Conservation (phyloP, 495 filamentous ascomycete genomes). For the Aspergillus avenaceus region DNA sequence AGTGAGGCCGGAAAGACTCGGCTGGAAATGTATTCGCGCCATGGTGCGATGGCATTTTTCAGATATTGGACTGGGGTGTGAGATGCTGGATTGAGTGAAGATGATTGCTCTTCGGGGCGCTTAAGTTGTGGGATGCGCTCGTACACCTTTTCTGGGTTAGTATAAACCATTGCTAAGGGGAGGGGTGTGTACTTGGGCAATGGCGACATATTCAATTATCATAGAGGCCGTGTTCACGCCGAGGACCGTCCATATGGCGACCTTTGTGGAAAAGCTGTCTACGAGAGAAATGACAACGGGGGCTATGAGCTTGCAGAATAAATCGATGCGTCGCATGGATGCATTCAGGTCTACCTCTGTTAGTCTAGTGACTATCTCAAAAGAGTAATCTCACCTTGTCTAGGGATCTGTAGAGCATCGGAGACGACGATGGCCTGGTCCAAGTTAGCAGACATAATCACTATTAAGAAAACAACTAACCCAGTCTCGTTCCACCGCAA, state of each 20-base stretch:
- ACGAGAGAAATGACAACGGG: constrained; percentile 55
- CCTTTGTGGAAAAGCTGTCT: constrained; percentile 38
- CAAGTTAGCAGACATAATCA: background rate
- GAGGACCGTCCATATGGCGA: constrained; percentile 47
- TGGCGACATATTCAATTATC: constrained; percentile 53
- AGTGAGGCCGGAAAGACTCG: constrained; percentile 51
- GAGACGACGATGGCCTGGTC: constrained; percentile 41
- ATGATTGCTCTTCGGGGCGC: constrained; percentile 5
- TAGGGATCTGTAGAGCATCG: constrained; percentile 27
- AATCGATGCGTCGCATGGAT: constrained; percentile 66
- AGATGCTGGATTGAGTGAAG: background rate
- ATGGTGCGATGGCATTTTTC: constrained; percentile 16
- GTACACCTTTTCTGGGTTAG: constrained; percentile 28
- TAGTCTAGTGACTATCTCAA: background rate
- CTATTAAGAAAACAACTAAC: constrained; percentile 24
- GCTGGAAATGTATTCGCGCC: constrained; percentile 39
- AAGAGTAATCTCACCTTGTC: constrained; percentile 24
- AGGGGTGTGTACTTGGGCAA: constrained; percentile 39
- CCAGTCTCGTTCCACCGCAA: constrained; percentile 67
- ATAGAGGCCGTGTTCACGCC: constrained; percentile 39
- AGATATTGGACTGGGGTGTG: background rate
- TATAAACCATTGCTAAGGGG: background rate
- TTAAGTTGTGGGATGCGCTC: constrained; percentile 33
- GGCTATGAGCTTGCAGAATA: constrained; percentile 65
- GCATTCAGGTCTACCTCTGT: constrained; percentile 46